phyloP scores from a whole-genome alignment of 768 basidiomycete genomes.

The Mycena haematopus region DNA sequence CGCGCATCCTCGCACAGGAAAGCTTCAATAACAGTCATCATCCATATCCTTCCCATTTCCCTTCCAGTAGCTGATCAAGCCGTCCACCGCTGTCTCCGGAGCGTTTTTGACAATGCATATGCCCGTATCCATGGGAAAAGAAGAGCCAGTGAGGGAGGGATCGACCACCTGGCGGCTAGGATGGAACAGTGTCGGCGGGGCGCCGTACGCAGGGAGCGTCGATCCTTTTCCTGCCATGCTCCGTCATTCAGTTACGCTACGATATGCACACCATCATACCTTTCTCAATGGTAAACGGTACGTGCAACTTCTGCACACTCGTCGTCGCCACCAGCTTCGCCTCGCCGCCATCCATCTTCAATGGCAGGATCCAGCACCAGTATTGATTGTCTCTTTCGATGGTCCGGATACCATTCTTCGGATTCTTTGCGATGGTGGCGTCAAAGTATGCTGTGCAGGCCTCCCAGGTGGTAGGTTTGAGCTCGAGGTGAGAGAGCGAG shows the following conservation, averaged over 20 bases:
- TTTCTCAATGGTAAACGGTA: conserved; percentile 5
- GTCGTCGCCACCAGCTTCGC: conserved; percentile 14
- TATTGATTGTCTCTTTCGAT: conserved; percentile 14
- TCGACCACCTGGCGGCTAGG: conserved; percentile 16
- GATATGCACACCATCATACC: not conserved
- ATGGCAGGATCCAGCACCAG: conserved; percentile 17
- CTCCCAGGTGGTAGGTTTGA: conserved; percentile 17
- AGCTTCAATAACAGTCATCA: not conserved
- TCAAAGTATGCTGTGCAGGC: conserved; percentile 9
- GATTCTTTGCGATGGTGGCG: not conserved
- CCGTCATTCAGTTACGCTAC: not conserved
- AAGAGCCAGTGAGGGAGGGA: conserved; percentile 3
- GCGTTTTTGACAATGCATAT: conserved; percentile 14
- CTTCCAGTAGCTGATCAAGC: conserved; percentile 20
- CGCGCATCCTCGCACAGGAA: too few relatives aligned
- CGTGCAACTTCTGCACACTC: conserved; percentile 6
- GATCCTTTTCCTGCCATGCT: conserved; percentile 11
- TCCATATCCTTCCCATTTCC: conserved; percentile 24
- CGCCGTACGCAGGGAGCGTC: conserved; percentile 20
- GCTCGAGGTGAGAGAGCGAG: conserved; percentile 9
- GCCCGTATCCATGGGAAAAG: conserved; percentile 3
- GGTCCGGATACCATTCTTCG: not conserved
- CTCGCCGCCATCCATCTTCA: not conserved
- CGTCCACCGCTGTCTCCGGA: conserved; percentile 5
- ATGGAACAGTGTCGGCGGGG: conserved; percentile 17